phyloP scores from a whole-genome alignment of 139 green algal species.

The Chlorella sp. region DNA sequence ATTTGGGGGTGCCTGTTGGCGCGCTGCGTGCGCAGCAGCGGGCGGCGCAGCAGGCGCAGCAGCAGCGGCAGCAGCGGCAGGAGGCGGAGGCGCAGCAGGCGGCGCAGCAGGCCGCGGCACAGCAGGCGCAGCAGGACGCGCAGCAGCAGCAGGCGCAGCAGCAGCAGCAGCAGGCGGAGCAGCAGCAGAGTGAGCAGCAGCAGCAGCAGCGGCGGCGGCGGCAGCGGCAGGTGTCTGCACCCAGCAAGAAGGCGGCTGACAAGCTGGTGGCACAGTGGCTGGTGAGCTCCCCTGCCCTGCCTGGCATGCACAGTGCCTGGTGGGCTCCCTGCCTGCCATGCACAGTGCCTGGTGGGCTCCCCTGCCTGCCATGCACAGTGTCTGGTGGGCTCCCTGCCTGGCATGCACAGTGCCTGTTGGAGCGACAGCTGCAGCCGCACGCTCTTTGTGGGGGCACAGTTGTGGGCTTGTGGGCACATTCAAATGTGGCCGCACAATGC shows the following conservation, averaged over 20 bases:
- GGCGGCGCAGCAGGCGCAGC: background rate
- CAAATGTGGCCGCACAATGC: background rate
- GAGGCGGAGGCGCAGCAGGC: background rate
- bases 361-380: background rate
- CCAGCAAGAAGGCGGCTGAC: background rate
- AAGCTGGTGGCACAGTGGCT: constrained; percentile 16
- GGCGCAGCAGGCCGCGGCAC: background rate
- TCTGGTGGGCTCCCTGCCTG: too few species aligned
- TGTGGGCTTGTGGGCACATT: background rate
- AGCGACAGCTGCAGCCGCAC: too few species aligned
- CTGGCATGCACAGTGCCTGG: background rate
- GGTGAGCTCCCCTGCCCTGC: background rate
- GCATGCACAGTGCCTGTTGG: constrained; percentile 23
- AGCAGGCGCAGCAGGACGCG: background rate
- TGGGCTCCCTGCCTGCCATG: too few species aligned
- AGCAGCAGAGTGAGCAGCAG: background rate
- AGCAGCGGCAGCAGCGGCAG: background rate
- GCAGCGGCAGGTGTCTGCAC: background rate
- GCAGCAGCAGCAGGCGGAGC: background rate
- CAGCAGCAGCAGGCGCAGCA: background rate
- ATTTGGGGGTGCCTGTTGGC: background rate
- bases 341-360: constrained; percentile 21
- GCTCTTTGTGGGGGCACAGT: too few species aligned
- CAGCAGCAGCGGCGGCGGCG: background rate
- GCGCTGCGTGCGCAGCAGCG: background rate